Evolutionary conservation across 441 rosid genomes (phyloP).

Genomic region (Bocquillonia castaneifolia): DNA sequence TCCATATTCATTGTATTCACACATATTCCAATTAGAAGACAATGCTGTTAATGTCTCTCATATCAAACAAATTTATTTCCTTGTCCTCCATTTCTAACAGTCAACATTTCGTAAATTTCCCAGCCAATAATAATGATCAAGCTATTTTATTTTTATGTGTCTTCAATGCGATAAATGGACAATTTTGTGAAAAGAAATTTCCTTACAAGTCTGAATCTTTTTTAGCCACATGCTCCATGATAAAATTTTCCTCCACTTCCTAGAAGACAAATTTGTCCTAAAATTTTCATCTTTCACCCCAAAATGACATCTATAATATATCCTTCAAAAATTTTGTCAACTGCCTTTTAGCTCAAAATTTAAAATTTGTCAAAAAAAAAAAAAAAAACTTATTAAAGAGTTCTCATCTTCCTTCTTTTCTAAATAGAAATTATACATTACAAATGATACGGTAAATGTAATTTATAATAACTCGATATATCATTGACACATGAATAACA

Average conservation of each 20-base stretch:
- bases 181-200: conserved; percentile 1
- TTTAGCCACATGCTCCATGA: background rate
- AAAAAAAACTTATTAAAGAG: background rate
- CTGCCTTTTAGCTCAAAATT: too few species aligned
- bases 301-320: too few species aligned
- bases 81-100: background rate
- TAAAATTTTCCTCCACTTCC: background rate
- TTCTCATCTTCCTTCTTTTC: background rate
- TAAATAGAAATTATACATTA: background rate
- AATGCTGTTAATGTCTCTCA: background rate
- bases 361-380: background rate
- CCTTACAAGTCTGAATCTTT: background rate
- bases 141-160: background rate
- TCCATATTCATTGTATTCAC: background rate
- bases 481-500: too few species aligned
- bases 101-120: conserved; percentile 10
- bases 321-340: background rate
- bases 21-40: background rate
- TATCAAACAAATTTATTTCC: background rate
- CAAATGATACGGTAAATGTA: too few species aligned
- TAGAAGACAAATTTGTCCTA: background rate
- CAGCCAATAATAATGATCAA: background rate
- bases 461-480: too few species aligned
- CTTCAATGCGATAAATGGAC: background rate
- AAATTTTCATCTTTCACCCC: background rate